phyloP scores from a whole-genome alignment of 352 stramenopile species.

The Phytophthora gonapodyides region DNA sequence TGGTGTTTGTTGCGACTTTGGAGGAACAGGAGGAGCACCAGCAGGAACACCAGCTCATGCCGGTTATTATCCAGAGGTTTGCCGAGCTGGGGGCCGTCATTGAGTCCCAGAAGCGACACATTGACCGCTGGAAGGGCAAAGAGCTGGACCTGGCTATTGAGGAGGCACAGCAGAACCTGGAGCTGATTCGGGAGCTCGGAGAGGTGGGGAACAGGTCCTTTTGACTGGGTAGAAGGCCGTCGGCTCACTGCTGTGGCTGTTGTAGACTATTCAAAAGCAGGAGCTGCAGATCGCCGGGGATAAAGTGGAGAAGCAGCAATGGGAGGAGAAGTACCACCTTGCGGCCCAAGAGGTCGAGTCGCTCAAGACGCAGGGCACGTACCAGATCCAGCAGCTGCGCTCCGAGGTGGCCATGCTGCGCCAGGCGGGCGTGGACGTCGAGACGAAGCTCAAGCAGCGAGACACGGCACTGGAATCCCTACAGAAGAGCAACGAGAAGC shows the following conservation, averaged over 20 bases:
- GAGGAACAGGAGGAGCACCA: slow-evolving; percentile 86
- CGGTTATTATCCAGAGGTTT: slow-evolving; percentile 77
- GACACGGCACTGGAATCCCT: slow-evolving; percentile 41
- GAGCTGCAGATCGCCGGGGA: slow-evolving; percentile 58
- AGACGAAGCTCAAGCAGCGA: slow-evolving; percentile 49
- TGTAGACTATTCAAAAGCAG: slow-evolving; percentile 60
- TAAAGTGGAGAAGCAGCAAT: slow-evolving; percentile 70
- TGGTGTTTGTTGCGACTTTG: slow-evolving; percentile 33
- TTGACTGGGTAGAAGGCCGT: not conserved
- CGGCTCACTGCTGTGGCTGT: slow-evolving; percentile 2
- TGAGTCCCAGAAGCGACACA: slow-evolving; percentile 86
- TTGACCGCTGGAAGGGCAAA: slow-evolving; percentile 86
- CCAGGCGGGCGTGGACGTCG: slow-evolving; percentile 52
- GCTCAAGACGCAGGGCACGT: slow-evolving; percentile 54
- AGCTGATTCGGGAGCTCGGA: slow-evolving; percentile 60
- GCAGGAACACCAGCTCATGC: slow-evolving; percentile 73
- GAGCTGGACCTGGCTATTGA: slow-evolving; percentile 80
- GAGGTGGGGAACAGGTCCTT: slow-evolving; percentile 29
- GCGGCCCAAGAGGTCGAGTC: slow-evolving; percentile 53
- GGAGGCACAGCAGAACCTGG: slow-evolving; percentile 67
- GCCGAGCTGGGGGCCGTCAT: slow-evolving; percentile 79
- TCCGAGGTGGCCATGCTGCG: slow-evolving; percentile 54
- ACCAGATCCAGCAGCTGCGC: slow-evolving; percentile 58
- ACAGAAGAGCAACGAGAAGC: slow-evolving; percentile 45
- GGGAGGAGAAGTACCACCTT: slow-evolving; percentile 81